A percentile compares a stretch with the other conserved stretches of the same genome.
Evolutionary conservation across 2,329 filamentous ascomycete genomes (phyloP).

Genomic region (Penicillium nordicum): DNA sequence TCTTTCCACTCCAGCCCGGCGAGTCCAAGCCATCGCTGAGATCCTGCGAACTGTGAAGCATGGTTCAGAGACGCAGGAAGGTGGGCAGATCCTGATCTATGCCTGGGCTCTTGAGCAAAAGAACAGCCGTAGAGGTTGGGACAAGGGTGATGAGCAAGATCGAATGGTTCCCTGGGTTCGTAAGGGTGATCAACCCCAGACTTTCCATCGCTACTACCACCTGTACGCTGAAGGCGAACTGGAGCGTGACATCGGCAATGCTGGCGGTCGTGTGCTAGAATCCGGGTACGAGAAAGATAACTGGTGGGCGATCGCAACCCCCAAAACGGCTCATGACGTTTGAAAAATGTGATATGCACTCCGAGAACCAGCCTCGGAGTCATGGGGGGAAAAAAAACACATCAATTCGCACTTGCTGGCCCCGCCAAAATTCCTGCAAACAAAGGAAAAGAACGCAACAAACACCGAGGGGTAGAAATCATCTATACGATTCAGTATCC

Average conservation of each 20-base stretch:
- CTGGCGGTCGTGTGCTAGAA: slow-evolving; percentile 71
- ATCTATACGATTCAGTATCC: slow-evolving; percentile 28
- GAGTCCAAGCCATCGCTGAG: slow-evolving; percentile 67
- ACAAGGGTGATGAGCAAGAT: slow-evolving; percentile 78
- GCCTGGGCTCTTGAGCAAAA: slow-evolving; percentile 96
- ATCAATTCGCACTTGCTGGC: slow-evolving; percentile 6
- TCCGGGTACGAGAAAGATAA: slow-evolving; percentile 95
- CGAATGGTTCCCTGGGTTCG: slow-evolving; percentile 95
- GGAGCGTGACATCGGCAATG: slow-evolving; percentile 70
- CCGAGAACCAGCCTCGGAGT: slow-evolving; percentile 33
- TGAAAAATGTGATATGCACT: slow-evolving; percentile 12
- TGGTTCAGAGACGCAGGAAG: slow-evolving; percentile 23
- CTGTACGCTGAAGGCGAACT: slow-evolving; percentile 84
- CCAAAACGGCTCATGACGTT: slow-evolving; percentile 18
- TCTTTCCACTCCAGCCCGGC: slow-evolving; percentile 71
- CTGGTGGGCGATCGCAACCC: slow-evolving; percentile 80
- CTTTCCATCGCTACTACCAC: slow-evolving; percentile 91
- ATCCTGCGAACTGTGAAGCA: slow-evolving; percentile 64
- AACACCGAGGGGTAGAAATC: slow-evolving; percentile 20
- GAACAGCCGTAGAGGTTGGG: slow-evolving; percentile 81
- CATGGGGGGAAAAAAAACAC: not conserved
- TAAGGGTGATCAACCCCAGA: slow-evolving; percentile 46
- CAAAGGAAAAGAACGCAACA: slow-evolving; percentile 12
- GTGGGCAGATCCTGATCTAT: slow-evolving; percentile 73
- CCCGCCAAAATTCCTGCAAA: slow-evolving; percentile 9